Base-by-base conservation (phyloP, 2,329 filamentous ascomycete genomes). In the Talaromyces sp. region DNA sequence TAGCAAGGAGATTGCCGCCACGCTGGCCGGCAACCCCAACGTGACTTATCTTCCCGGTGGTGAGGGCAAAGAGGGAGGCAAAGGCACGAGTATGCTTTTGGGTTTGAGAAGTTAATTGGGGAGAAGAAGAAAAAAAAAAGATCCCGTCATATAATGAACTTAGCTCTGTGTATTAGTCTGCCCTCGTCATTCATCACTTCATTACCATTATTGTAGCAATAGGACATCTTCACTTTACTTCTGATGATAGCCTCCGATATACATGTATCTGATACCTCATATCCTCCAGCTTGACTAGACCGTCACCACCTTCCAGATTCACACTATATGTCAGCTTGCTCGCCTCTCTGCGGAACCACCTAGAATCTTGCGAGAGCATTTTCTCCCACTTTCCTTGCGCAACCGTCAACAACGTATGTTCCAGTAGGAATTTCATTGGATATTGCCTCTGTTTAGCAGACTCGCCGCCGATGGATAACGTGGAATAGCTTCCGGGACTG, bases 231-330 rank as follows among this genome's bases (percentile, higher is more conserved):
- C 60, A 44, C 60, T 62, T 62, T 59, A 30, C 49, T n/a, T 55
- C 25, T 30, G 25, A 27, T 33, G 32, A 44, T 51, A 78, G 55
- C 64, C 78, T 76, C 60, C 77, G 75, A 71, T 96, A 98, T 17
- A 97, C 72, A 78, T 97, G 92, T 68, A 96, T 81, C 75, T 98
- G 93, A 75, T 93, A 96, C 54, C 93, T 86, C 93, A 97, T 96
- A 72, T 97, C 91, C 78, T 98, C 93, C 71, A 98, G 77, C 57
- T 87, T 84, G 64, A 96, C 92, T 13, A 52, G 58, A 3, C 92
- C 91, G 74, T 97, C 97, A 30, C 87, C 84, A 13, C 52, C 60
- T 56, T 59, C 60, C 30, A 62, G 27, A 9, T 62, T 57, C 68
- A 97, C 92, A 8, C 92, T 89, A 77, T 97, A 98, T 47, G 82